Evolutionary conservation across 805 yeast genomes (phyloP).

Genomic region (Monosporozyma siamensis): DNA sequence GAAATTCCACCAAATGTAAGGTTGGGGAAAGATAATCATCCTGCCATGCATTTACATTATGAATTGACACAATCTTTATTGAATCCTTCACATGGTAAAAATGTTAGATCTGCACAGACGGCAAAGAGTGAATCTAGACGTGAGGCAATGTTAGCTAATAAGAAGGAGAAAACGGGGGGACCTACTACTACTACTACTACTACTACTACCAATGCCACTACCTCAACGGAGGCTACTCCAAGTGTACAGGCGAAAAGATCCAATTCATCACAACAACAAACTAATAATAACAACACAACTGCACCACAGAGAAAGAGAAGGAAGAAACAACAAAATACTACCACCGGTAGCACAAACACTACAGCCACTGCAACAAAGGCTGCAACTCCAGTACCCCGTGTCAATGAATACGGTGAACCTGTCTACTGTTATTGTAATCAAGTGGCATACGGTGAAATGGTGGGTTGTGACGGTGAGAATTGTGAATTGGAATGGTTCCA

Average conservation of each 20-base stretch:
- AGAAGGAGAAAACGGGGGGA: constrained; percentile 11
- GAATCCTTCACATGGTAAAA: constrained; percentile 7
- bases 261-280: too few relatives aligned
- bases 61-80: constrained; percentile 26
- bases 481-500: constrained; percentile 96
- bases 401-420: constrained; percentile 50
- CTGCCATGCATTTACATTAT: constrained; percentile 56
- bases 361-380: constrained; percentile 1
- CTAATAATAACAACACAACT: neutral
- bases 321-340: constrained; percentile 4
- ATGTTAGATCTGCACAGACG: constrained; percentile 50
- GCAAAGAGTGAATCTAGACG: constrained; percentile 78
- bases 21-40: constrained; percentile 75
- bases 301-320: neutral
- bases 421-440: constrained; percentile 94
- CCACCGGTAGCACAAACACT: constrained; percentile 8
- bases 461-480: constrained; percentile 92
- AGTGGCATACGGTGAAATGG: constrained; percentile 97
- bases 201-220: constrained; percentile 5
- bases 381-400: constrained; percentile 4
- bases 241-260: too few relatives aligned
- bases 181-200: constrained; percentile 8
- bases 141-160: constrained; percentile 83
- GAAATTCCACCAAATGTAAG: constrained; percentile 79
- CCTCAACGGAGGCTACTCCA: too few relatives aligned